Evolutionary conservation across 2,329 filamentous ascomycete genomes (phyloP).

Genomic region (Claviceps sp.): DNA sequence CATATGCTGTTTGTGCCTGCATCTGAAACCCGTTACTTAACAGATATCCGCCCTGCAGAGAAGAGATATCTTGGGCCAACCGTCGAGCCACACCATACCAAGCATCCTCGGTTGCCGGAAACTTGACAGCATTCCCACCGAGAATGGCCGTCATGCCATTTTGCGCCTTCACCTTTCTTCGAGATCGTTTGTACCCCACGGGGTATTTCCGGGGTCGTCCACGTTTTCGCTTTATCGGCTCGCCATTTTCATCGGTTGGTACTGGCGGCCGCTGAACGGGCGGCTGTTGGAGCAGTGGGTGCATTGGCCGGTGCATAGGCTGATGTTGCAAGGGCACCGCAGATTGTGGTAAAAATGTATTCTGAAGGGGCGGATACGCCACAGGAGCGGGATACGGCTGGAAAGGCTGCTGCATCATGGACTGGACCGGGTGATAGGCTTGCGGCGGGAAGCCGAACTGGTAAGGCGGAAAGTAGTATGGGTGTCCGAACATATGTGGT

Average conservation of each 20-base stretch:
- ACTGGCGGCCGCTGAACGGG: background rate
- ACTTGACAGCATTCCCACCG: conserved; percentile 1
- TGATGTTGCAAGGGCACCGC: background rate
- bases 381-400: conserved; percentile 3
- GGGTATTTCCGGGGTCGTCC: conserved; percentile 11
- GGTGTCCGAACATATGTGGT: conserved; percentile 3
- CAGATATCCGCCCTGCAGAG: conserved; percentile 5
- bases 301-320: background rate
- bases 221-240: conserved; percentile 10
- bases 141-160: conserved; percentile 6
- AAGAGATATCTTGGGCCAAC: conserved; percentile 6
- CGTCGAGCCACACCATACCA: conserved; percentile 7
- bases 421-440: conserved; percentile 3
- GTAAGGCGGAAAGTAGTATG: conserved; percentile 1
- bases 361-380: conserved; percentile 2
- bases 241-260: background rate
- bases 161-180: conserved; percentile 4
- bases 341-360: conserved; percentile 2
- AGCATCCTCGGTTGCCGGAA: conserved; percentile 9
- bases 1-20: conserved; percentile 1
- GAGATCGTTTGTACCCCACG: conserved; percentile 4
- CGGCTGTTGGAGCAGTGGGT: conserved; percentile 2
- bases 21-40: conserved; percentile 2
- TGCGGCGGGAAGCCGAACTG: conserved; percentile 4
- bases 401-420: conserved; percentile 4